Percentiles rank a stretch among this genome's conserved stretches.
phyloP scores from a whole-genome alignment of 371 early-diverging fungal genomes.

The Batkoa obscura region DNA sequence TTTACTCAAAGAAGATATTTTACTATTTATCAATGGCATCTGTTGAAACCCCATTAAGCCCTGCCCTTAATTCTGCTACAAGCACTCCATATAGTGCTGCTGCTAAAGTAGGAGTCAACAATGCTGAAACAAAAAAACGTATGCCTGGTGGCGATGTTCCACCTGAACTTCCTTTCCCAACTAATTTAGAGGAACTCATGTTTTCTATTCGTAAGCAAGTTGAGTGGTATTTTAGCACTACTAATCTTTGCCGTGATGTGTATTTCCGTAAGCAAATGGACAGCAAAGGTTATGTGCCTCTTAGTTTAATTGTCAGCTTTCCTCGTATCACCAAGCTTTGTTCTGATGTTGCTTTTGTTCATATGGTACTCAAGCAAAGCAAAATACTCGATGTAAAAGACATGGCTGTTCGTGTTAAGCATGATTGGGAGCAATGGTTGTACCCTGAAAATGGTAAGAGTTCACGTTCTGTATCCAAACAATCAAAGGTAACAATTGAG shows the following conservation, averaged over 20 bases:
- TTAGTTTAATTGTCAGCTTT: constrained; percentile 57
- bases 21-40: too few species aligned
- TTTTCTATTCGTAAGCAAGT: background rate
- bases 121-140: background rate
- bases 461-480: too few species aligned
- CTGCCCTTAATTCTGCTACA: too few species aligned
- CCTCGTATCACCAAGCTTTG: constrained; percentile 65
- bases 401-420: constrained; percentile 39
- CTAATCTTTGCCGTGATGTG: constrained; percentile 83
- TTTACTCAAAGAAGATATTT: too few species aligned
- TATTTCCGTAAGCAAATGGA: constrained; percentile 85
- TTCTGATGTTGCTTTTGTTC: constrained; percentile 34
- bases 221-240: constrained; percentile 87
- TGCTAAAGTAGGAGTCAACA: too few species aligned
- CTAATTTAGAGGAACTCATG: background rate
- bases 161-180: background rate
- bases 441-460: constrained; percentile 21
- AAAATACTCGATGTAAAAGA: constrained; percentile 32
- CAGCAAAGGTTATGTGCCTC: constrained; percentile 47
- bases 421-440: constrained; percentile 64
- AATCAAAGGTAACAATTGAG: too few species aligned
- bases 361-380: constrained; percentile 31
- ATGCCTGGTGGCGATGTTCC: background rate
- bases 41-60: too few species aligned
- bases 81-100: too few species aligned